A percentile compares a stretch with the other conserved stretches of the same genome.
Evolutionary conservation across 495 filamentous ascomycete species (phyloP).

Genomic region (Aspergillus nanangensis): DNA sequence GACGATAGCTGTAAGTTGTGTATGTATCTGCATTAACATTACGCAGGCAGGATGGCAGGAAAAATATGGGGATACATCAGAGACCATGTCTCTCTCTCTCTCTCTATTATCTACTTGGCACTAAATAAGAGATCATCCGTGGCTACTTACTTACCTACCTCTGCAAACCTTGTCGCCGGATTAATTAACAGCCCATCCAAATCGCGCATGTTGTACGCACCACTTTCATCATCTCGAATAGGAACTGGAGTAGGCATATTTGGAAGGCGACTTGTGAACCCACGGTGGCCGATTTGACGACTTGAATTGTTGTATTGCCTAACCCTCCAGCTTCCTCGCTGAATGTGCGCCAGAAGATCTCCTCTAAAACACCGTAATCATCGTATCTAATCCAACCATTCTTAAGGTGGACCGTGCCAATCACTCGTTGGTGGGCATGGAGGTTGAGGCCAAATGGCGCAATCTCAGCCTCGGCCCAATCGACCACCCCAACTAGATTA

Average conservation of each 20-base stretch:
- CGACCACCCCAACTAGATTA: constrained; percentile 36
- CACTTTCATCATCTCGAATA: constrained; percentile 31
- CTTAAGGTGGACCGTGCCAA: constrained; percentile 28
- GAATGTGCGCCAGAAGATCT: constrained; percentile 31
- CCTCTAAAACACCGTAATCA: constrained; percentile 27
- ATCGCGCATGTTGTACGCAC: constrained; percentile 33
- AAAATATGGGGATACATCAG: too few relatives aligned
- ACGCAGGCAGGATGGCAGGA: too few relatives aligned
- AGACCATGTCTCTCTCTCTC: too few relatives aligned
- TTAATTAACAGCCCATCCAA: constrained; percentile 35
- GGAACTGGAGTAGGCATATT: constrained; percentile 29
- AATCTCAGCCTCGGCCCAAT: constrained; percentile 39
- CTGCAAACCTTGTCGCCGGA: constrained; percentile 27
- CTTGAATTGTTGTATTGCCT: constrained; percentile 18
- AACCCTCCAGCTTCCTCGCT: constrained; percentile 24
- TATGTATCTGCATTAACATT: too few relatives aligned
- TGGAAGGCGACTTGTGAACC: constrained; percentile 37
- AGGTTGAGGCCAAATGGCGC: constrained; percentile 36
- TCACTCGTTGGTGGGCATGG: constrained; percentile 29
- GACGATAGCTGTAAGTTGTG: too few relatives aligned
- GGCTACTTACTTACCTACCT: too few relatives aligned
- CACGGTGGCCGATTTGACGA: constrained; percentile 30
- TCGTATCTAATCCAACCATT: constrained; percentile 32
- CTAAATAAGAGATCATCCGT: too few relatives aligned
- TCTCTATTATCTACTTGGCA: too few relatives aligned